A percentile compares a stretch with the other conserved stretches of the same genome.
Conservation (phyloP, 2,329 filamentous ascomycete genomes). For the Pyrenochaeta sp. region DNA sequence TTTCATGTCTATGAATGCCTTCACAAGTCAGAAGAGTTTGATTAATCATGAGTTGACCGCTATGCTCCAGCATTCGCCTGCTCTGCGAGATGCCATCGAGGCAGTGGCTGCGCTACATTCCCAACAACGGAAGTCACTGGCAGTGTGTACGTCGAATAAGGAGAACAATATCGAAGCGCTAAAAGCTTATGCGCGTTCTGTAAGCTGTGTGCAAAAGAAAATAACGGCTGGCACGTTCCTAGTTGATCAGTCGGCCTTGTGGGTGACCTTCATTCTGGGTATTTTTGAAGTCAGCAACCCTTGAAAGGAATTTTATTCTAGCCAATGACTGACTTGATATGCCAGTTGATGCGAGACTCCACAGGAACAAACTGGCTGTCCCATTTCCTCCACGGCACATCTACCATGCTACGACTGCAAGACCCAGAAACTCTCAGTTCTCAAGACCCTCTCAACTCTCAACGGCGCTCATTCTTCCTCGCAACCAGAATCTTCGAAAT, state of each 20-base stretch:
- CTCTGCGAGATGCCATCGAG: slow-evolving; percentile 25
- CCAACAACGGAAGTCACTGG: neutral
- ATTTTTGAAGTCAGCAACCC: slow-evolving; percentile 29
- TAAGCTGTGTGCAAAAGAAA: slow-evolving; percentile 16
- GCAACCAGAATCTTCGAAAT: slow-evolving; percentile 37
- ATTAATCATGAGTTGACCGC: slow-evolving; percentile 17
- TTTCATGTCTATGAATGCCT: slow-evolving; percentile 31
- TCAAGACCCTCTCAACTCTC: slow-evolving; percentile 4
- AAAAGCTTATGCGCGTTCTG: slow-evolving; percentile 27
- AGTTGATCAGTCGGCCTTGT: slow-evolving; percentile 25
- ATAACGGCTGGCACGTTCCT: slow-evolving; percentile 18
- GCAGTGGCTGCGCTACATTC: slow-evolving; percentile 27
- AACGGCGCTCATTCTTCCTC: slow-evolving; percentile 32
- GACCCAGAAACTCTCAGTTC: slow-evolving; percentile 15
- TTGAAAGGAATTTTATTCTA: neutral
- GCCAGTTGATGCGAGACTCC: slow-evolving; percentile 36
- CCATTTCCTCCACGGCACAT: slow-evolving; percentile 38
- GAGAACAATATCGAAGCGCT: slow-evolving; percentile 12
- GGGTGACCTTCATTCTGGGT: slow-evolving; percentile 35
- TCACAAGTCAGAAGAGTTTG: slow-evolving; percentile 12
- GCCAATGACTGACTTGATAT: neutral
- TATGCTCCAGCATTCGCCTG: slow-evolving; percentile 17
- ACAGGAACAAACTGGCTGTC: slow-evolving; percentile 35
- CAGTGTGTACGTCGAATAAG: too few relatives aligned
- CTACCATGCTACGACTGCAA: slow-evolving; percentile 31